Base-by-base conservation (phyloP, 345 rosid genomes). In the Crucihimalaya himalaica region DNA sequence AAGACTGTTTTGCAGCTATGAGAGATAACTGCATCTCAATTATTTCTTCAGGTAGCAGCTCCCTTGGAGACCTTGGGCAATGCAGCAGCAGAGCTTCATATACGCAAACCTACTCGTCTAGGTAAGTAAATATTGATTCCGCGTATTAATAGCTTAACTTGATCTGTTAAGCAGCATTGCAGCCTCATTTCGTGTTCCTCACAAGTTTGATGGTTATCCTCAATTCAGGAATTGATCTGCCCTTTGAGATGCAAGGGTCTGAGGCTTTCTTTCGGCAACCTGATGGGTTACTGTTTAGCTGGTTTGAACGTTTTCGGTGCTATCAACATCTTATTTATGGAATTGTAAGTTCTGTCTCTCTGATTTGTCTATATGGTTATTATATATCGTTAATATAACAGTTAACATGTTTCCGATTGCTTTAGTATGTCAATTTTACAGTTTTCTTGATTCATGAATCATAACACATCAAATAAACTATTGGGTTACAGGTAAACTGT, bases 241-340 rank as follows among this genome's bases (percentile, higher is more conserved):
- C 86, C 40, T 94, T 94, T 82, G 91, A 87, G 79, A 86, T 86
- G 95, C 93, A 86, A 70, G 90, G 89, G 45, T 81, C 81, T 8
- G 70, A 89, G 62, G 98, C 95, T 55, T 94, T 94, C 79, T 56
- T 83, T 71, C 79, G 82, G 63, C 97, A 88, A 75, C 91, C 89
- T 35, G 96, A 94, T 81, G 98, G 96, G 21, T 82, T 87, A 40
- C 77, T 91, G 48, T 91, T 94, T 80, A 89, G 96, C 73, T 94
- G 97, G 98, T 88, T 81, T 63, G 97, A 94, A 82, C 95, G 95
- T 48, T 86, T 86, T 78, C 84, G 82, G 31, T 91, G 97, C 87
- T 89, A 87, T 79, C 83, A 46, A 19, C 86, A 87, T 80, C 78
- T 89, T 53, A 60, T 91, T 21, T 80, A 87, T 63, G 89, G 87